Conservation (phyloP, 2,329 filamentous ascomycete genomes). For the Madurella mycetomatis region DNA sequence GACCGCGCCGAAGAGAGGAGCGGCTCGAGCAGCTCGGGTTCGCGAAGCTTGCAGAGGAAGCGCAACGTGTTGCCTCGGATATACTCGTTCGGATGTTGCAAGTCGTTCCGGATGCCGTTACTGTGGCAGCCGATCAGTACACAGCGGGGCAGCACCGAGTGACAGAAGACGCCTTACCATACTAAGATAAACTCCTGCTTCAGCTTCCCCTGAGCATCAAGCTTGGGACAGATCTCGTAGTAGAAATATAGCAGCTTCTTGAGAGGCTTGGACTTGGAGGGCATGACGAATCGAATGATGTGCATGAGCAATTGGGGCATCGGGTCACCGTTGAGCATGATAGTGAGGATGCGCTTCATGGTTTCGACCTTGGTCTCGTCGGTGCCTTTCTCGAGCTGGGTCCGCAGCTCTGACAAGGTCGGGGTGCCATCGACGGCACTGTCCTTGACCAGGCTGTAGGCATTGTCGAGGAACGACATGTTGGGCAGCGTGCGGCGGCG, state of each 20-base stretch:
- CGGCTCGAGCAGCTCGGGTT: constrained; percentile 93
- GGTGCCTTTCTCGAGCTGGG: constrained; percentile 87
- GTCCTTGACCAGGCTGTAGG: constrained; percentile 97
- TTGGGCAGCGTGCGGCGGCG: constrained; percentile 35
- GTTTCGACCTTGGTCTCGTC: constrained; percentile 92
- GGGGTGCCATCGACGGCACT: constrained; percentile 85
- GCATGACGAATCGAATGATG: constrained; percentile 99
- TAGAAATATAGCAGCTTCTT: constrained; percentile 99
- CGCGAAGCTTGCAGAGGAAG: constrained; percentile 93
- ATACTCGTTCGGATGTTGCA: constrained; percentile 97
- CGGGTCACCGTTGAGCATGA: constrained; percentile 97
- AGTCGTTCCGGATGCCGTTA: constrained; percentile 95
- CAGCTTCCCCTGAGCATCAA: constrained; percentile 85
- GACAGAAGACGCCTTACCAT: constrained; percentile 55
- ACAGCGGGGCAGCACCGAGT: background rate
- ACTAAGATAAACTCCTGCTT: constrained; percentile 99
- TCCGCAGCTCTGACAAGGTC: constrained; percentile 83
- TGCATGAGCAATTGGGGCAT: constrained; percentile 97
- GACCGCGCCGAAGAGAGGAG: constrained; percentile 86
- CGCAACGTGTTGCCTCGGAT: constrained; percentile 96
- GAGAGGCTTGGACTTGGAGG: constrained; percentile 89
- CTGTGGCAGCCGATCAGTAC: constrained; percentile 44
- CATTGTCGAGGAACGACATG: constrained; percentile 94
- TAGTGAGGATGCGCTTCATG: constrained; percentile 91
- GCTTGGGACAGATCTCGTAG: constrained; percentile 97